Evolutionary conservation across 768 basidiomycete genomes (phyloP).

Genomic region (Pulveroboletus ravenelii): DNA sequence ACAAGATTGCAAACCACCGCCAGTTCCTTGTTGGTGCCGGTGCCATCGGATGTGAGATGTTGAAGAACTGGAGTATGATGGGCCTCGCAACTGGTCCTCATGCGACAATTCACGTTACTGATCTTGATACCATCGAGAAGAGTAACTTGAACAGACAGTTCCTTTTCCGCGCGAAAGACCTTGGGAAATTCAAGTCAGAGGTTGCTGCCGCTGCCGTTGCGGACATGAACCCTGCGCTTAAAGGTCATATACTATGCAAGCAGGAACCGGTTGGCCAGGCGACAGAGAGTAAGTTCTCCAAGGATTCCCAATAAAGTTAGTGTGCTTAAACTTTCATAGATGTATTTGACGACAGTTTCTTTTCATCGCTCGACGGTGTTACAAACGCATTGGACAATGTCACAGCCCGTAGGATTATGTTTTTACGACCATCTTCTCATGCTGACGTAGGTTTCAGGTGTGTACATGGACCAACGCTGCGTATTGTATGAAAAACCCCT

Average conservation of each 20-base stretch:
- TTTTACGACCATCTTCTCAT: neutral
- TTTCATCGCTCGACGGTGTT: constrained; percentile 81
- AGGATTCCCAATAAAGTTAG: neutral
- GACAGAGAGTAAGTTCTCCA: constrained; percentile 72
- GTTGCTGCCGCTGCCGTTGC: constrained; percentile 86
- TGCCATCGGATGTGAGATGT: constrained; percentile 99
- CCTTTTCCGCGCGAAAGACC: constrained; percentile 92
- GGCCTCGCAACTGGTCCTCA: constrained; percentile 78
- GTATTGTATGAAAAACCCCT: constrained; percentile 95
- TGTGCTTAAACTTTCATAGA: constrained; percentile 42
- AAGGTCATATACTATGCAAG: constrained; percentile 78
- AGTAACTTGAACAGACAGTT: constrained; percentile 98
- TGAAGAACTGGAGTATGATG: constrained; percentile 99
- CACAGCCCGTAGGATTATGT: constrained; percentile 69
- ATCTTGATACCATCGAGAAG: constrained; percentile 99
- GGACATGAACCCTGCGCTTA: constrained; percentile 93
- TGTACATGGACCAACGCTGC: constrained; percentile 98
- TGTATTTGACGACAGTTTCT: constrained; percentile 86
- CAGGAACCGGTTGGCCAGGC: constrained; percentile 92
- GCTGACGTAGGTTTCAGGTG: constrained; percentile 44
- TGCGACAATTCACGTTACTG: constrained; percentile 88
- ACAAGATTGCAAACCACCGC: constrained; percentile 81
- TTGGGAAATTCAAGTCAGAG: constrained; percentile 96
- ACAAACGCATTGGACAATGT: constrained; percentile 98
- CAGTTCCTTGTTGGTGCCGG: constrained; percentile 99